Evolutionary conservation across 2,329 filamentous ascomycete genomes (phyloP).

Genomic region (Hypoxylon rubiginosum): DNA sequence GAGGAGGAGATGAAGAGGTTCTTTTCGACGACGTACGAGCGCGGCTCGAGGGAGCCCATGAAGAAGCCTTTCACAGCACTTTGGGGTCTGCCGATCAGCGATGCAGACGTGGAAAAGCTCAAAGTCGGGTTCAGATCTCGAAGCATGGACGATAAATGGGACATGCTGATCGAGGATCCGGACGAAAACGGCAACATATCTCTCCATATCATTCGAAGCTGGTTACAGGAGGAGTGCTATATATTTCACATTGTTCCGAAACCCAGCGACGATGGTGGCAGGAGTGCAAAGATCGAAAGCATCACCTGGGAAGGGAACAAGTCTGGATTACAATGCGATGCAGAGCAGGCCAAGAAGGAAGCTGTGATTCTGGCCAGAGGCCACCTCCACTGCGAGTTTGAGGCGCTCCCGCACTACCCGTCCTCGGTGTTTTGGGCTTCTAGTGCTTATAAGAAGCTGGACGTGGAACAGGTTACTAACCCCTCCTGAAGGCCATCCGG

Average conservation of each 20-base stretch:
- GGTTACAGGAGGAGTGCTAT: conserved; percentile 40
- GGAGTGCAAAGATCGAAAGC: conserved; percentile 24
- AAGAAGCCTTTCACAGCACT: conserved; percentile 38
- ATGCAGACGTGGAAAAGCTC: conserved; percentile 44
- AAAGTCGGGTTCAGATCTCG: conserved; percentile 42
- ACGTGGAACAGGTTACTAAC: conserved; percentile 17
- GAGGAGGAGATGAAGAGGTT: conserved; percentile 33
- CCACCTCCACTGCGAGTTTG: conserved; percentile 39
- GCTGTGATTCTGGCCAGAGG: conserved; percentile 41
- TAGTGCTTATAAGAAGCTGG: conserved; percentile 28
- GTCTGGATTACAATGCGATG: conserved; percentile 31
- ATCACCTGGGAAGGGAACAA: conserved; percentile 43
- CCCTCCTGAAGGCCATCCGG: background rate
- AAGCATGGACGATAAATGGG: conserved; percentile 45
- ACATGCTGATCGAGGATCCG: conserved; percentile 41
- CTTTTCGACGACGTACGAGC: conserved; percentile 42
- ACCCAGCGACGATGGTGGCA: conserved; percentile 16
- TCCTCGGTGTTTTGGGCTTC: conserved; percentile 38
- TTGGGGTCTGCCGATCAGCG: conserved; percentile 41
- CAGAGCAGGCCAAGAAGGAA: conserved; percentile 45
- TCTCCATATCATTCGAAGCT: conserved; percentile 43
- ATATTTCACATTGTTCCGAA: conserved; percentile 31
- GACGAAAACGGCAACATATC: conserved; percentile 39
- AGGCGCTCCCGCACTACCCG: conserved; percentile 38
- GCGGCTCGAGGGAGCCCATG: conserved; percentile 35